These are phyloP conservation scores for Pleurotus citrinopileatus DNA, from an alignment of 768 basidiomycete genomes.

Conservation along the genomic window DNA sequence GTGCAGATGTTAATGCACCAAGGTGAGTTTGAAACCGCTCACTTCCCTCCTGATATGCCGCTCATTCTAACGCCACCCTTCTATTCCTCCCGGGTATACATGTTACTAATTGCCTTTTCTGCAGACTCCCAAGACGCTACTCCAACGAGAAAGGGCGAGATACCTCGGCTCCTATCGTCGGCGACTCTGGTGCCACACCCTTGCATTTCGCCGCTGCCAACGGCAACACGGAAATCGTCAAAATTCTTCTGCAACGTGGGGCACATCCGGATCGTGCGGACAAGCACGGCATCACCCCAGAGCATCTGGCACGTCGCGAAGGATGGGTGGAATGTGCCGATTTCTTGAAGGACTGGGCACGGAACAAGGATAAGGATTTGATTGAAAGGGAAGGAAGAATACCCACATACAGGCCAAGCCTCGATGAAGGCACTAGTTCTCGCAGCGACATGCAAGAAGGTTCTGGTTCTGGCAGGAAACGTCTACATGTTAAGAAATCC, in stretches of 20 bases:
- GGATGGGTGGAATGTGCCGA: constrained; percentile 80
- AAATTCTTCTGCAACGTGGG: constrained; percentile 79
- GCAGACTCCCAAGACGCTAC: constrained; percentile 71
- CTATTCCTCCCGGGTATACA: constrained; percentile 3
- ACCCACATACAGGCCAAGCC: constrained; percentile 2
- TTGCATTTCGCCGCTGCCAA: constrained; percentile 97
- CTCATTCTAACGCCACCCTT: constrained; percentile 10
- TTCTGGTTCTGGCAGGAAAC: constrained; percentile 36
- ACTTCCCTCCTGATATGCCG: constrained; percentile 8
- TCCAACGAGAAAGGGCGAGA: constrained; percentile 68
- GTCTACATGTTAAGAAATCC: constrained; percentile 73
- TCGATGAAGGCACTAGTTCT: constrained; percentile 7
- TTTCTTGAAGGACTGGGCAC: constrained; percentile 63
- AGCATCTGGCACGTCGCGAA: constrained; percentile 75
- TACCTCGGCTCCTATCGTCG: constrained; percentile 67
- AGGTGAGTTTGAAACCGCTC: constrained; percentile 47
- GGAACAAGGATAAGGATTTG: constrained; percentile 61
- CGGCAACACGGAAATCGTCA: constrained; percentile 78
- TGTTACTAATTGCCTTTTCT: no score
- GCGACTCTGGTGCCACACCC: constrained; percentile 87
- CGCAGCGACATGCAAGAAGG: constrained; percentile 16
- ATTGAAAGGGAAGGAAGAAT: constrained; percentile 41
- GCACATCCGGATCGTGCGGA: constrained; percentile 81
- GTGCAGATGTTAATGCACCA: constrained; percentile 98
- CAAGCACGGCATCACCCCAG: constrained; percentile 90